phyloP scores from a whole-genome alignment of 306 rosid species.

The Elaeagnus macrophylla region DNA sequence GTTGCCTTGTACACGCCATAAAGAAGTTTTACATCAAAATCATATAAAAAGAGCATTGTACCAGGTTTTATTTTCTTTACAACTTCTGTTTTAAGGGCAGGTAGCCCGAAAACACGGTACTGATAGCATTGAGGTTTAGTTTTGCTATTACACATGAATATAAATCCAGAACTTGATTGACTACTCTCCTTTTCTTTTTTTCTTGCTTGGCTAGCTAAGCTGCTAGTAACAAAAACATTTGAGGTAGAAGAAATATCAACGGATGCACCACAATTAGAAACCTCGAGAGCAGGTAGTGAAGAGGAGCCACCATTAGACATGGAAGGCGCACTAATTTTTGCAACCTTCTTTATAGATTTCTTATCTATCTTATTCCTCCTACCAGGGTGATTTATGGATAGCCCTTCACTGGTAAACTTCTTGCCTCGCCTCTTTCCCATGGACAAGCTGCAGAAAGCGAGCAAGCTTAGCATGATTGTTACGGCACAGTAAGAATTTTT shows the following conservation, averaged over 20 bases:
- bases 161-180: constrained; percentile 30
- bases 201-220: background rate
- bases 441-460: constrained; percentile 3
- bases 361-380: constrained; percentile 8
- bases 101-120: constrained; percentile 63
- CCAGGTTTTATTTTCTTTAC: constrained; percentile 44
- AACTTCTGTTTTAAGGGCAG: constrained; percentile 31
- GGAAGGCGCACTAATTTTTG: background rate
- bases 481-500: too few species aligned
- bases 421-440: constrained; percentile 22
- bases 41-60: constrained; percentile 47
- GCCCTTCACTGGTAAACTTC: background rate
- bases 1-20: constrained; percentile 53
- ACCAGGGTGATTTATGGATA: background rate
- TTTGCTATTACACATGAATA: constrained; percentile 62
- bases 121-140: constrained; percentile 61
- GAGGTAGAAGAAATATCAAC: constrained; percentile 6
- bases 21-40: constrained; percentile 55
- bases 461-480: background rate
- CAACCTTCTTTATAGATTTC: constrained; percentile 1
- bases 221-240: background rate
- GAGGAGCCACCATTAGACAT: background rate
- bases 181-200: background rate
- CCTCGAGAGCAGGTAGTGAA: background rate
- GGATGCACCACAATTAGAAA: background rate